A percentile compares a stretch with the other conserved stretches of the same genome.
Conservation (phyloP, 2,329 filamentous ascomycete species). For the Colletotrichum eremochloae region DNA sequence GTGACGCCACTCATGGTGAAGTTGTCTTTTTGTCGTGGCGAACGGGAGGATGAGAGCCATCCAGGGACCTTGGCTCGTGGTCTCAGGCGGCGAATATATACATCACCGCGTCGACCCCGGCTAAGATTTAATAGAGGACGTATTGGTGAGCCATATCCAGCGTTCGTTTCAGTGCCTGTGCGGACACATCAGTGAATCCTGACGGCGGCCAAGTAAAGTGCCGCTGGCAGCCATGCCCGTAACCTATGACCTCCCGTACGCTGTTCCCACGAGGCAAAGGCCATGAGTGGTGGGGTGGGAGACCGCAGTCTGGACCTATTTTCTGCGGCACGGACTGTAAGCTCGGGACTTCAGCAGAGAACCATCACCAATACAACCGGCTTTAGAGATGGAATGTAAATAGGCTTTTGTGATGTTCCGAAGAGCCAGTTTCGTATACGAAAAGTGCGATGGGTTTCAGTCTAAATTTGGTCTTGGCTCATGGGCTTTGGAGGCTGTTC, state of each 20-base stretch:
- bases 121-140: no score
- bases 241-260: background rate
- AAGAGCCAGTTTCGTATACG: background rate
- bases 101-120: no score
- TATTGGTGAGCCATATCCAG: conserved; percentile 37
- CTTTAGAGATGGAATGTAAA: no score
- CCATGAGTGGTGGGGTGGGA: no score
- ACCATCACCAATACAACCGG: background rate
- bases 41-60: conserved; percentile 58
- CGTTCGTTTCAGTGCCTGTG: background rate
- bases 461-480: background rate
- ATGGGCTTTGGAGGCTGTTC: background rate
- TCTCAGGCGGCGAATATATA: conserved; percentile 40
- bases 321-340: background rate
- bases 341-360: background rate
- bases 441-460: background rate
- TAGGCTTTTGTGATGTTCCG: background rate
- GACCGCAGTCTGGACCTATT: background rate
- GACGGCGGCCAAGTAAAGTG: background rate
- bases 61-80: conserved; percentile 61
- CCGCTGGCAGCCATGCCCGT: background rate
- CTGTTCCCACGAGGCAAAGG: background rate
- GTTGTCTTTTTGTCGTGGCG: conserved; percentile 57
- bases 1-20: conserved; percentile 61
- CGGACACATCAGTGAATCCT: background rate